Base-by-base conservation (phyloP, 2,329 filamentous ascomycete species). In the Alternaria longipes region DNA sequence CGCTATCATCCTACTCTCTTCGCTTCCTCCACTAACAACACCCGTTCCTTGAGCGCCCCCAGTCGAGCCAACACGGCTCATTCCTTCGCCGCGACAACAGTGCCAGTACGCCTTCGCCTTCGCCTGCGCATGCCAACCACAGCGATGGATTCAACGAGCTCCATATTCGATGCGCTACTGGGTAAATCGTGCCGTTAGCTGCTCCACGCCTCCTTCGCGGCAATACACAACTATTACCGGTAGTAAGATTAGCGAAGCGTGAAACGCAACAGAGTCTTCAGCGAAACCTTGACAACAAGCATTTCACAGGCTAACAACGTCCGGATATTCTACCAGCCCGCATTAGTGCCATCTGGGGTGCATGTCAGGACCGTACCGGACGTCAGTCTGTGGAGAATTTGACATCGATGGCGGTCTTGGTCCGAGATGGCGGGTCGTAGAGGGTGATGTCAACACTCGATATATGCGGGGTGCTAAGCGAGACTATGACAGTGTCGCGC, bases 391-490 rank as follows among this genome's bases (percentile, higher is more conserved):
- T 41, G 42, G 56, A 61, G 54, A 14, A 22, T 8, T 42, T 41
- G 42, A 54, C 41, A 32, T 46, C 32, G 45, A 44, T 38, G 45
- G 42, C 18, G 12, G 38, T 30, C 53, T 44, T 30, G 28, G 16
- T 61, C 34, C 24, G 52, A 52, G 26, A 53, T 44, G 41, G 51
- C 18, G 51, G 59, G 24, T 49, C 26, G 30, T 22, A 20, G 20
- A 46, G 34, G n/a, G 64, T 66, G 64, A 66, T 63, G 54, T 60
- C 61, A 66, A 56, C 55, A 66, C 58, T 66, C 38, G 20, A 55
- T 57, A 30, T n/a, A 50, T 63, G 47, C 41, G 59, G 61, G 55
- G 44, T 57, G 52, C 41, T 66, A 66, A 64, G 64, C 59, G 62
- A 66, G 54, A 24, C 11, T 36, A 30, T 50, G 44, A 49, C 14